Evolutionary conservation across 176 grass and related monocot genomes (phyloP).

Genomic region (Sorghum bicolor): DNA sequence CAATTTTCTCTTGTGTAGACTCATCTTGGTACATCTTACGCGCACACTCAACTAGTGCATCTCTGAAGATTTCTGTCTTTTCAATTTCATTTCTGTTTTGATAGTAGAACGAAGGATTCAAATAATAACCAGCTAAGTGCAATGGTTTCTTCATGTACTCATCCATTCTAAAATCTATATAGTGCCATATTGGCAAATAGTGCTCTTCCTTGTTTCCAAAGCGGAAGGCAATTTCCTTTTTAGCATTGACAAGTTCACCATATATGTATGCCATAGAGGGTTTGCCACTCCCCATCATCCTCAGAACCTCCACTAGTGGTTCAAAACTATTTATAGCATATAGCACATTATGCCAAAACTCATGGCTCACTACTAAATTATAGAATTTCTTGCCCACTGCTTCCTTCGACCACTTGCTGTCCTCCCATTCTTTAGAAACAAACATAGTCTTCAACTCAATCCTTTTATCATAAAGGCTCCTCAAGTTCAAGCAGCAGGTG

Average conservation of each 20-base stretch:
- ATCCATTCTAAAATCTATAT: conserved; percentile 21
- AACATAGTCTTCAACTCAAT: conserved; percentile 31
- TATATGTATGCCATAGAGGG: conserved; percentile 13
- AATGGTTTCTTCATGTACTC: background rate
- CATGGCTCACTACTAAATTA: conserved; percentile 15
- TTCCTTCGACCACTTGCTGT: conserved; percentile 21
- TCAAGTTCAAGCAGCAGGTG: conserved; percentile 22
- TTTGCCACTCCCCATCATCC: background rate
- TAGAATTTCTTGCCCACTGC: conserved; percentile 23
- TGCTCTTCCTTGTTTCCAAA: conserved; percentile 8
- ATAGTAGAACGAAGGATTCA: conserved; percentile 23
- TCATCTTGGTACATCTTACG: conserved; percentile 1
- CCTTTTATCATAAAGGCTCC: conserved; percentile 23
- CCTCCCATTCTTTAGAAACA: conserved; percentile 31
- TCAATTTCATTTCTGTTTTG: conserved; percentile 21
- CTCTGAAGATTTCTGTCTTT: background rate
- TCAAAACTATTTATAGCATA: conserved; percentile 29
- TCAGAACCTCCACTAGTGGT: conserved; percentile 9
- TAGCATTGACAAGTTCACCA: background rate
- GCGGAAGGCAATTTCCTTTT: conserved; percentile 18
- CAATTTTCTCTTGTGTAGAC: background rate
- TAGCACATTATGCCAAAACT: conserved; percentile 5
- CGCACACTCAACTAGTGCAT: background rate
- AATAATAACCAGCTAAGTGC: conserved; percentile 13
- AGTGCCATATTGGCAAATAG: conserved; percentile 16